Conservation (phyloP, 208 protist species). For the Trypanosoma vivax region DNA sequence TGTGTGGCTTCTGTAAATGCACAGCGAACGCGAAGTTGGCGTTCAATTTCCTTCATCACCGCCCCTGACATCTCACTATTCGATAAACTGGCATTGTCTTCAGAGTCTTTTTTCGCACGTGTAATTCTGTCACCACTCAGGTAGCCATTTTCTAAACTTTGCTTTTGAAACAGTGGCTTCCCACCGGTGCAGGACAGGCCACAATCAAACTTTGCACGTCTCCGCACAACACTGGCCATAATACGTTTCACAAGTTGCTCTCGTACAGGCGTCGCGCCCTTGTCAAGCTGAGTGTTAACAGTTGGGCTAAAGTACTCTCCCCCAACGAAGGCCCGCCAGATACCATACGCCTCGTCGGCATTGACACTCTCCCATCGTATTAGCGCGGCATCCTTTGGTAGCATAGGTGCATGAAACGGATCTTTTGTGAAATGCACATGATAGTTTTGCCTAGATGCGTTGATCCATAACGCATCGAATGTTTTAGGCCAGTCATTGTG, state of each 20-base stretch:
- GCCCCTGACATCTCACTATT: neutral
- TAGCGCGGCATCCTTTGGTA: slow-evolving; percentile 50
- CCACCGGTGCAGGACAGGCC: no score
- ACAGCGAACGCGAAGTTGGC: slow-evolving; percentile 47
- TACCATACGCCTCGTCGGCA: slow-evolving; percentile 50
- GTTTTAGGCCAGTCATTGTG: slow-evolving; percentile 62
- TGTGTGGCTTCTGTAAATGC: slow-evolving; percentile 68
- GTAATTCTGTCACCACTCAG: neutral
- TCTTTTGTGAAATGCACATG: slow-evolving; percentile 54
- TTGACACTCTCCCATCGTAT: slow-evolving; percentile 39
- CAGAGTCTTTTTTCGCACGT: no score
- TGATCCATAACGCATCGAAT: slow-evolving; percentile 53
- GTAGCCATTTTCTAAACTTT: neutral
- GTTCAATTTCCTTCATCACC: neutral
- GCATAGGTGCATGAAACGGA: slow-evolving; percentile 73
- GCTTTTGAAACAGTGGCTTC: no score
- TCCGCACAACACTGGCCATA: slow-evolving; percentile 29
- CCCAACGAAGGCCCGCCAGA: slow-evolving; percentile 79
- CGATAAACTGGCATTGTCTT: no score
- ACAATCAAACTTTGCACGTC: no score
- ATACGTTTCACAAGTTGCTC: slow-evolving; percentile 58
- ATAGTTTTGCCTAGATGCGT: slow-evolving; percentile 46
- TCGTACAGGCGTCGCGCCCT: slow-evolving; percentile 50
- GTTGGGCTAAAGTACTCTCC: slow-evolving; percentile 62
- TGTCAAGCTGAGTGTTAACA: slow-evolving; percentile 67